Evolutionary conservation across 2,329 filamentous ascomycete species (phyloP).

Genomic region (Microdochium trichocladiopsis): DNA sequence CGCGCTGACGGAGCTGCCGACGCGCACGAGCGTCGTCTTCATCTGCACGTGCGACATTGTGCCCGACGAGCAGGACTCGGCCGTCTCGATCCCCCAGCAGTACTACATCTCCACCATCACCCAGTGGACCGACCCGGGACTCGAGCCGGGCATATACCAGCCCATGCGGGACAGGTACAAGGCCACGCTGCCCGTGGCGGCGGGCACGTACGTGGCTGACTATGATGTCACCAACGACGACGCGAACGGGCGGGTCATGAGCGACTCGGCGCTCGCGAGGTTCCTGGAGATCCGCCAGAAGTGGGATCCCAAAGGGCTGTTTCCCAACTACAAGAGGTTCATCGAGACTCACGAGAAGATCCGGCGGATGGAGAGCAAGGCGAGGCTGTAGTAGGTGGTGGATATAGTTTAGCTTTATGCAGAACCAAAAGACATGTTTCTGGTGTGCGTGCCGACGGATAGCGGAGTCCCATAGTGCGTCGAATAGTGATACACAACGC

Average conservation of each 20-base stretch:
- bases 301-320: neutral
- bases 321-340: neutral
- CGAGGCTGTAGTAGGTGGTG: neutral
- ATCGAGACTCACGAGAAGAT: neutral
- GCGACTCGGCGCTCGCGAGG: neutral
- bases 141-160: neutral
- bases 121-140: neutral
- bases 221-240: neutral
- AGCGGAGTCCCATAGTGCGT: no score
- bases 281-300: neutral
- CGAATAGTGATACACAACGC: no score
- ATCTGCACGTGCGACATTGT: constrained; percentile 1
- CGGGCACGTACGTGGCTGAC: neutral
- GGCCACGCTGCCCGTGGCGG: neutral
- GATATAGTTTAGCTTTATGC: no score
- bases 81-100: constrained; percentile 1
- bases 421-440: no score
- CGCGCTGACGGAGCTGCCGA: constrained; percentile 1
- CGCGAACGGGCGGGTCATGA: neutral
- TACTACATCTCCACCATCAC: constrained; percentile 2
- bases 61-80: constrained; percentile 1
- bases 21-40: neutral
- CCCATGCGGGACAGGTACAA: neutral
- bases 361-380: neutral
- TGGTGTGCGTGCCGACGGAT: no score